These are phyloP conservation scores for Pestalotiopsis sp. DNA, from an alignment of 2,329 filamentous ascomycete species.

Conservation along the genomic window DNA sequence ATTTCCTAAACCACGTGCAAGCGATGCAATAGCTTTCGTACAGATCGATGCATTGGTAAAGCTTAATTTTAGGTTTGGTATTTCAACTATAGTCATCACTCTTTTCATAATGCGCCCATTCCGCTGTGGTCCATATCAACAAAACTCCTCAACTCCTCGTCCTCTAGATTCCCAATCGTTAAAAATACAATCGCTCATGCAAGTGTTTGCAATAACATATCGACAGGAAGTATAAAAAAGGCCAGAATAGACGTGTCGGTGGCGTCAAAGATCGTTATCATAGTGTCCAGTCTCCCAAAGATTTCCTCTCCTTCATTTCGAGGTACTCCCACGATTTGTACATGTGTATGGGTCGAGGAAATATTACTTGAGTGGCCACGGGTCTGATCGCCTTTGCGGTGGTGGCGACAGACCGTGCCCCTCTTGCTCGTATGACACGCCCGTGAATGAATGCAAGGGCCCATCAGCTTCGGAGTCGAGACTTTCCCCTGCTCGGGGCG, in stretches of 20 bases:
- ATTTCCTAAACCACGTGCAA: too few species aligned
- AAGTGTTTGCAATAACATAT: not conserved
- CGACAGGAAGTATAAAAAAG: not conserved
- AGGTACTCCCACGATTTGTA: too few species aligned
- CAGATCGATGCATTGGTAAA: not conserved
- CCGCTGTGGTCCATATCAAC: not conserved
- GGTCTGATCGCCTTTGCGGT: not conserved
- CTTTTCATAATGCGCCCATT: not conserved
- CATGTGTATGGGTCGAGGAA: not conserved
- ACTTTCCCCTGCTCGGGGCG: not conserved
- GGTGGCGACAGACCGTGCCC: slow-evolving; percentile 2
- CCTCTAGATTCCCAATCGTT: not conserved
- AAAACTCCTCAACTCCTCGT: not conserved
- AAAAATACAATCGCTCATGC: not conserved
- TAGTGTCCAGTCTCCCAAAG: not conserved
- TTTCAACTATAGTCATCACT: not conserved
- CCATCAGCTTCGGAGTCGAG: not conserved
- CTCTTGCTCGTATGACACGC: not conserved
- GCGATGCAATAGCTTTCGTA: not conserved
- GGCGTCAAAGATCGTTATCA: not conserved
- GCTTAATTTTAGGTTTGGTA: not conserved
- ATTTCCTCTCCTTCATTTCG: too few species aligned
- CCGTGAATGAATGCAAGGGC: not conserved
- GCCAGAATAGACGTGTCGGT: not conserved
- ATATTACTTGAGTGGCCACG: not conserved